Conservation (phyloP, 441 rosid genomes). For the Breynia disticha region DNA sequence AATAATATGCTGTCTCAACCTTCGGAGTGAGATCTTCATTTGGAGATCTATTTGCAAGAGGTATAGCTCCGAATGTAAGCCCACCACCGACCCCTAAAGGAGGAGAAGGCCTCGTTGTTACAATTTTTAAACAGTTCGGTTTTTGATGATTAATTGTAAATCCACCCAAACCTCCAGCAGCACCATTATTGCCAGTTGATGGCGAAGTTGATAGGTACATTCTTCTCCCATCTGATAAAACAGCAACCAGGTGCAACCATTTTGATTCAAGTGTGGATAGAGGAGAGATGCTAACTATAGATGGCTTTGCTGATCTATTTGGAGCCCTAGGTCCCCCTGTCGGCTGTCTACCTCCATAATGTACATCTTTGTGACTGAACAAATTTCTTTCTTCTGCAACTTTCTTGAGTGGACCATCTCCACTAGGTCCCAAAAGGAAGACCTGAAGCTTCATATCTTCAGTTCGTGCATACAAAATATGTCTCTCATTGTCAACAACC, state of each 20-base stretch:
- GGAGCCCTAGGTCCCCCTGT: conserved; percentile 43
- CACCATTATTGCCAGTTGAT: conserved; percentile 46
- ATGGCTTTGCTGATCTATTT: conserved; percentile 59
- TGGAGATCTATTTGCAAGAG: conserved; percentile 65
- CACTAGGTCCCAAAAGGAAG: conserved; percentile 59
- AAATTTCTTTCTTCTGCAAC: conserved; percentile 89
- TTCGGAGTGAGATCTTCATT: conserved; percentile 75
- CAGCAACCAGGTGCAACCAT: conserved; percentile 83
- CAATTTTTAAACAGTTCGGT: conserved; percentile 87
- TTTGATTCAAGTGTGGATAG: conserved; percentile 81
- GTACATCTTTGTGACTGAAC: conserved; percentile 67
- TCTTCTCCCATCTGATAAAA: conserved; percentile 94
- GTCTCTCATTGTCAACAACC: conserved; percentile 91
- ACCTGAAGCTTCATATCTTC: conserved; percentile 96
- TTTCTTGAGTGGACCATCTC: conserved; percentile 79
- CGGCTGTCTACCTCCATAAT: conserved; percentile 64
- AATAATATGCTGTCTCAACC: conserved; percentile 77
- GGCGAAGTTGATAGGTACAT: conserved; percentile 86
- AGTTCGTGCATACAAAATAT: conserved; percentile 76
- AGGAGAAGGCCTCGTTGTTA: conserved; percentile 89
- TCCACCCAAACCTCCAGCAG: conserved; percentile 55
- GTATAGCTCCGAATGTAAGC: conserved; percentile 70
- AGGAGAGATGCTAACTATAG: conserved; percentile 78
- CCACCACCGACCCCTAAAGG: conserved; percentile 85
- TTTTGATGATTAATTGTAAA: conserved; percentile 41